Base-by-base conservation (phyloP, 352 stramenopile species). In the Plasmopara viticola region DNA sequence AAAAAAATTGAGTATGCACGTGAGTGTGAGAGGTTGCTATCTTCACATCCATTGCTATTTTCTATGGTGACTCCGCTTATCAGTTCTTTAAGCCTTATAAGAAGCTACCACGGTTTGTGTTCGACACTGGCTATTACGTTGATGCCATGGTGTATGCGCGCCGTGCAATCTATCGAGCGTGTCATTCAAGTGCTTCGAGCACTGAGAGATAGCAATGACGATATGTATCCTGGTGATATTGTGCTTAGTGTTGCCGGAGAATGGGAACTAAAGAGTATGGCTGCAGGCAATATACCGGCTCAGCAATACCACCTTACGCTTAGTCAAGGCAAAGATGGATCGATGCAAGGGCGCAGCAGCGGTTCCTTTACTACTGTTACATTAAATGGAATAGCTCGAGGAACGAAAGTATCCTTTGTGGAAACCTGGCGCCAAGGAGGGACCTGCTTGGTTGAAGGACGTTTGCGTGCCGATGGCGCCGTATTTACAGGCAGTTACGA, bases 241-340 rank as follows among this genome's bases (percentile, higher is more conserved):
- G 58, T 73, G 7, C 50, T 93, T n/a, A 74, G 78, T 20, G 72
- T 94, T 28, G 79, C 63, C 48, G 84, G 84, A 31, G 83, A 92
- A 46, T 94, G 84, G 84, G 84, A 94, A 60, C 59, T 94, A 25
- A 94, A 90, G 43, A 93, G 82, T 49, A 87, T 92, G 74, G 84
- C 84, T 28, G 73, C 84, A 30, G 84, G 82, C 4, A 94, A 84
- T 28, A 94, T 94, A 41, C 84, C 84, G 30, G 84, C 84, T 15
- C 84, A 94, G 44, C 82, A 94, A 45, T 94, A 94, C 54, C 80
- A 90, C 44, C 60, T 94, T 12, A 80, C 72, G 7, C 56, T 94
- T 46, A 81, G 69, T 8, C 84, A 94, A 73, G 68, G 57, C 25
- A 61, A 72, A 47, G 62, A 86, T 51, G 78, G 80, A n/a, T 60